These are phyloP conservation scores for Leccinellum rugosiceps DNA, from an alignment of 768 basidiomycete genomes.

Conservation along the genomic window DNA sequence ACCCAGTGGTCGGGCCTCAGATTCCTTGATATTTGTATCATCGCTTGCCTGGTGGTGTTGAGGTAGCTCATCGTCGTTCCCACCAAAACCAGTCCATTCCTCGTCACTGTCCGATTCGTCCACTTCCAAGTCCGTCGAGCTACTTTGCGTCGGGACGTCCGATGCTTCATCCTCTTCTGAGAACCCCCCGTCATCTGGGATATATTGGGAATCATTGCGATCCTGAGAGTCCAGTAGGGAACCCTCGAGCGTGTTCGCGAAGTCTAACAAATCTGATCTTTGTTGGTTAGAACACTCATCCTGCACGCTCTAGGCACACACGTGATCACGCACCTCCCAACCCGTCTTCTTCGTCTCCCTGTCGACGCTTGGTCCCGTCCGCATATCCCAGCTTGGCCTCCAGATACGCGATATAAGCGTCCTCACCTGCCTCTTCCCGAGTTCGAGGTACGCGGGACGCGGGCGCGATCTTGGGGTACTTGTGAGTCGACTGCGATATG, in stretches of 20 bases:
- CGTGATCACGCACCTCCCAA: constrained; percentile 61
- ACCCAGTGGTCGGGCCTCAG: constrained; percentile 9
- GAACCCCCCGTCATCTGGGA: not conserved
- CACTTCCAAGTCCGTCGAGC: constrained; percentile 10
- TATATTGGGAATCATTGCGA: not conserved
- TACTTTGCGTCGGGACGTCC: not conserved
- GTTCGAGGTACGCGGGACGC: constrained; percentile 24
- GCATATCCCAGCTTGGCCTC: constrained; percentile 70
- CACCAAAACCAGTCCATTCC: constrained; percentile 40
- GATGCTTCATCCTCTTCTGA: constrained; percentile 6
- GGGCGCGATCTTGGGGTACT: not conserved
- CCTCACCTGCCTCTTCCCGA: constrained; percentile 63
- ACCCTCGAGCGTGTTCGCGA: constrained; percentile 34
- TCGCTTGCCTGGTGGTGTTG: not conserved
- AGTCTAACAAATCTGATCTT: constrained; percentile 52
- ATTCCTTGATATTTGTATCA: not conserved
- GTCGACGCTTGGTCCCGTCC: constrained; percentile 41
- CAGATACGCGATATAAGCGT: constrained; percentile 79
- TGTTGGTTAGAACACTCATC: not conserved
- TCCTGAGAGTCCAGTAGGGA: not conserved
- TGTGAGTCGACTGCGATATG: constrained; percentile 14
- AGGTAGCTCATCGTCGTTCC: not conserved
- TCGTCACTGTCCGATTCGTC: constrained; percentile 25
- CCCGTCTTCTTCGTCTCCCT: constrained; percentile 66
- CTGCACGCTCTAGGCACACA: not conserved